Conservation (phyloP, 31 red algal species). For the Asparagopsis taxiformis region DNA sequence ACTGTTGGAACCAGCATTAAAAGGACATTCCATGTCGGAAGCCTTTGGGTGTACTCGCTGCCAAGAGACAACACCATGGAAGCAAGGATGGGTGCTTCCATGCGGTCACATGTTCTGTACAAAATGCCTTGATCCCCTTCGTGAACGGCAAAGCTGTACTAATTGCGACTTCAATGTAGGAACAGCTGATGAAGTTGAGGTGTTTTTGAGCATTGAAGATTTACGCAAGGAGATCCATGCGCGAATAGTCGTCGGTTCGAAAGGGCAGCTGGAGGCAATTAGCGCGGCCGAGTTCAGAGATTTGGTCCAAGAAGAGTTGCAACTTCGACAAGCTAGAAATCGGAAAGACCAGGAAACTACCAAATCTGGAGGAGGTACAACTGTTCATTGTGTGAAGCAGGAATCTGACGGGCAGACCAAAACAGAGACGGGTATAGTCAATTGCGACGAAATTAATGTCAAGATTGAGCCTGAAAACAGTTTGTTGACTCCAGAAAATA, state of each 20-base stretch:
- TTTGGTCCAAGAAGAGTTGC: conserved; percentile 19
- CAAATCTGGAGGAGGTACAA: no score
- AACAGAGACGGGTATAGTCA: no score
- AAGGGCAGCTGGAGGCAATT: no score
- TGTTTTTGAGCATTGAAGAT: conserved; percentile 10
- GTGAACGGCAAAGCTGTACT: background rate
- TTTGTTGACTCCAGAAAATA: no score
- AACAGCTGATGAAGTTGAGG: background rate
- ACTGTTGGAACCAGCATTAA: background rate
- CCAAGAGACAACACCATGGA: background rate
- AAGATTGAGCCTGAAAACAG: no score
- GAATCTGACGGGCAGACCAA: no score
- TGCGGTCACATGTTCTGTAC: conserved; percentile 34
- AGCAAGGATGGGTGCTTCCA: conserved; percentile 3
- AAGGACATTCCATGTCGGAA: conserved; percentile 3
- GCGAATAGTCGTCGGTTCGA: conserved; percentile 6
- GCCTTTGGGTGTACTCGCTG: conserved; percentile 22
- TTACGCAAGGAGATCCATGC: conserved; percentile 47
- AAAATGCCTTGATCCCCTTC: background rate
- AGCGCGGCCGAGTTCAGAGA: conserved; percentile 2
- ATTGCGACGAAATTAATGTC: no score
- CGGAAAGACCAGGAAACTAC: no score
- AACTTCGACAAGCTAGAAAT: background rate
- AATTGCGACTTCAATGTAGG: background rate
- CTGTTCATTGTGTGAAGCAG: no score